Evolutionary conservation across 495 filamentous ascomycete genomes (phyloP).

Genomic region (Lepraria neglecta): DNA sequence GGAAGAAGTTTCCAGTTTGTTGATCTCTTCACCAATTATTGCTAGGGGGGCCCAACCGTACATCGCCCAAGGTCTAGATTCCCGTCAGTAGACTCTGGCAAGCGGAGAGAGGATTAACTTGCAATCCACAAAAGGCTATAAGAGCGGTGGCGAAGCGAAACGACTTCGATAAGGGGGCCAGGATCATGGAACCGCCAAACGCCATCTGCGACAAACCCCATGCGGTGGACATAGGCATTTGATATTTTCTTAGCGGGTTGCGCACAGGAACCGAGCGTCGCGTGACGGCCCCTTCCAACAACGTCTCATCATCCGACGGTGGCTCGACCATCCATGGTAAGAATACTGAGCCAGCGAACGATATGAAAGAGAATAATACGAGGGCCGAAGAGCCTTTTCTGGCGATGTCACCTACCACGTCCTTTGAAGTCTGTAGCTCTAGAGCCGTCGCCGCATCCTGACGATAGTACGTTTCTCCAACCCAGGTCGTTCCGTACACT

Average conservation of each 20-base stretch:
- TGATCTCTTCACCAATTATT: slow-evolving; percentile 92
- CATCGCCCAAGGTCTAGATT: slow-evolving; percentile 57
- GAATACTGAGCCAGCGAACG: slow-evolving; percentile 57
- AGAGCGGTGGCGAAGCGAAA: slow-evolving; percentile 61
- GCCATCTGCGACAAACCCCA: slow-evolving; percentile 61
- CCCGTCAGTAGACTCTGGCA: neutral
- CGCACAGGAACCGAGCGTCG: slow-evolving; percentile 54
- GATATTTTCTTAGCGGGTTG: slow-evolving; percentile 51
- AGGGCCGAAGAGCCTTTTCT: slow-evolving; percentile 62
- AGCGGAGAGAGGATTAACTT: slow-evolving; percentile 28
- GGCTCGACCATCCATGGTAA: slow-evolving; percentile 61
- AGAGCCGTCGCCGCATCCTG: slow-evolving; percentile 61
- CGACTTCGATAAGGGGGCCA: slow-evolving; percentile 64
- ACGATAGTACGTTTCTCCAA: slow-evolving; percentile 91
- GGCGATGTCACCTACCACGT: slow-evolving; percentile 66
- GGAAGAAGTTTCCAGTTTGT: slow-evolving; percentile 46
- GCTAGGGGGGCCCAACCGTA: slow-evolving; percentile 81
- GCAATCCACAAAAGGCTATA: slow-evolving; percentile 63
- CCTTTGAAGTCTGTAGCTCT: slow-evolving; percentile 33
- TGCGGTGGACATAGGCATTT: slow-evolving; percentile 61
- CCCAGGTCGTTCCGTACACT: slow-evolving; percentile 91
- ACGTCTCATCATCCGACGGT: slow-evolving; percentile 50
- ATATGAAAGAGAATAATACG: slow-evolving; percentile 64
- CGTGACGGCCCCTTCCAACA: slow-evolving; percentile 63
- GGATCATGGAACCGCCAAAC: slow-evolving; percentile 60